Conservation (phyloP, 129 eudicot genomes). For the Deinandra increscens region DNA sequence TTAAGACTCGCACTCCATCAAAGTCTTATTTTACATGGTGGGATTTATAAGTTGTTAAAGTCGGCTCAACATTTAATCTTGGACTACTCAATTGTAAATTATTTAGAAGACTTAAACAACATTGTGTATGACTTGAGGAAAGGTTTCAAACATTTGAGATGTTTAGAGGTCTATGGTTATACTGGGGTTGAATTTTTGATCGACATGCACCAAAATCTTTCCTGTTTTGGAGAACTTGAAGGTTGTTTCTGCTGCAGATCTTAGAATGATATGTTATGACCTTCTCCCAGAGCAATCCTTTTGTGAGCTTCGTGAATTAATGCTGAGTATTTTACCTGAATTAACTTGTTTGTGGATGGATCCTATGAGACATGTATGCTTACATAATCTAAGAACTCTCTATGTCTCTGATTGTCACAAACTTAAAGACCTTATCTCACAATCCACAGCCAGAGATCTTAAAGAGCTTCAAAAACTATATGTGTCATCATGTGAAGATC, state of each 20-base stretch:
- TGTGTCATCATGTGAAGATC: constrained; percentile 27
- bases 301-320: constrained; percentile 39
- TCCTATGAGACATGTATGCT: constrained; percentile 35
- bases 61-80: constrained; percentile 38
- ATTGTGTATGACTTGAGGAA: constrained; percentile 33
- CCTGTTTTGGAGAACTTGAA: constrained; percentile 42
- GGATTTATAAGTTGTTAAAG: constrained; percentile 32
- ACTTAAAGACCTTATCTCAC: constrained; percentile 34
- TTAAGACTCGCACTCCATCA: constrained; percentile 37
- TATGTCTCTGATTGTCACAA: constrained; percentile 41
- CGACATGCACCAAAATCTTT: constrained; percentile 35
- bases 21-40: constrained; percentile 34
- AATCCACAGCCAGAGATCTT: constrained; percentile 35
- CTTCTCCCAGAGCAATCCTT: constrained; percentile 45
- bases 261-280: constrained; percentile 42
- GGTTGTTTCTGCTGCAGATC: constrained; percentile 33
- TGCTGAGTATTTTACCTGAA: constrained; percentile 42
- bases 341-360: constrained; percentile 48
- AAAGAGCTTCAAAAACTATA: constrained; percentile 32
- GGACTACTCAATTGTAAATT: constrained; percentile 30
- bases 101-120: constrained; percentile 32
- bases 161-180: constrained; percentile 37
- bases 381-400: constrained; percentile 36
- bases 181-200: constrained; percentile 33
- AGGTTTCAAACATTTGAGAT: constrained; percentile 36